phyloP scores from a whole-genome alignment of 1,284 basidiomycete species.

The Sanghuangporus sanghuang region DNA sequence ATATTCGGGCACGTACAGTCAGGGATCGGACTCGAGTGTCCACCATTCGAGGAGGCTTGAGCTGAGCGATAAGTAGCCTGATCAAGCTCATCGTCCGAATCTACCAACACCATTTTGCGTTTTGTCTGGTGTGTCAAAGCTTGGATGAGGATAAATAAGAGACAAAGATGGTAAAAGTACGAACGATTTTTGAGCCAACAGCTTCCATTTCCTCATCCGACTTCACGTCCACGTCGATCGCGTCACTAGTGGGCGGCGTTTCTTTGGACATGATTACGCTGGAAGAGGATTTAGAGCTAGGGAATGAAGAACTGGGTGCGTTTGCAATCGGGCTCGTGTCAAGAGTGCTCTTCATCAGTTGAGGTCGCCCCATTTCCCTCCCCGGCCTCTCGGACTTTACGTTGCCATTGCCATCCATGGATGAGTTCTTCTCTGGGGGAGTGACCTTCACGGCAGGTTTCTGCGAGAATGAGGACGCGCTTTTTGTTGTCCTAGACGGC shows the following conservation, averaged over 20 bases:
- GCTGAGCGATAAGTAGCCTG: constrained; percentile 19
- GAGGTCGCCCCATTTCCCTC: constrained; percentile 27
- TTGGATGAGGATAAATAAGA: not conserved
- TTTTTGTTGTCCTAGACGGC: constrained; percentile 5
- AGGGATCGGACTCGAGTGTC: constrained; percentile 23
- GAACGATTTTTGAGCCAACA: constrained; percentile 28
- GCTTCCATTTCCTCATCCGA: constrained; percentile 36
- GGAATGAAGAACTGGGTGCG: constrained; percentile 11
- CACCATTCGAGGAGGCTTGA: constrained; percentile 25
- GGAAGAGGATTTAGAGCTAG: constrained; percentile 22
- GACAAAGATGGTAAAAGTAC: constrained; percentile 18
- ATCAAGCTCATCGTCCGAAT: constrained; percentile 59
- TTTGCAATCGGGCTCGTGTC: constrained; percentile 19
- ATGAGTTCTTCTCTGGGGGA: constrained; percentile 26
- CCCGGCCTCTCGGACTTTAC: constrained; percentile 24
- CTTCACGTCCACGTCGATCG: constrained; percentile 68
- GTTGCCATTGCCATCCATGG: constrained; percentile 19
- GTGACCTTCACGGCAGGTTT: constrained; percentile 21
- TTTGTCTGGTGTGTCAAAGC: constrained; percentile 37
- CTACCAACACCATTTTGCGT: constrained; percentile 62
- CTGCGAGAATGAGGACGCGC: constrained; percentile 23
- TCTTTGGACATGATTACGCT: constrained; percentile 29
- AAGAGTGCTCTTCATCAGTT: constrained; percentile 21
- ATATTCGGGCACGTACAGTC: constrained; percentile 17
- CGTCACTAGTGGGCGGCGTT: constrained; percentile 72